A percentile compares a stretch with the other conserved stretches of the same genome.
Evolutionary conservation across 257 asterid genomes (phyloP).

Genomic region (Ocimum tenuiflorum): DNA sequence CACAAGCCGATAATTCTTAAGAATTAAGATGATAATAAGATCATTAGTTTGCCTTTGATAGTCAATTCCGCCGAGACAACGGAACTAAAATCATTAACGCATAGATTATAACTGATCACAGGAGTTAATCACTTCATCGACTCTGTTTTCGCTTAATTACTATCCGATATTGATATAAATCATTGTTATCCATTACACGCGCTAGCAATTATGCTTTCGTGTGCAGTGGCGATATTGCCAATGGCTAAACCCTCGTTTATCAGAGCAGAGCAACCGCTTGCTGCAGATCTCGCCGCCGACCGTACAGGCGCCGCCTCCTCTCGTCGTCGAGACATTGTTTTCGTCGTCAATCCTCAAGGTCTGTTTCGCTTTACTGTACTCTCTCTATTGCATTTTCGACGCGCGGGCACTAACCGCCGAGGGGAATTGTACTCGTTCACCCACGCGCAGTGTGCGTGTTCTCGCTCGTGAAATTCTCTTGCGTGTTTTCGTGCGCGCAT

Average conservation of each 20-base stretch:
- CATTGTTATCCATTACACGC: background rate
- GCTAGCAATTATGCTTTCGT: slow-evolving; percentile 35
- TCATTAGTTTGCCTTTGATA: background rate
- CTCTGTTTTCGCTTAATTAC: background rate
- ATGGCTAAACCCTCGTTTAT: slow-evolving; percentile 59
- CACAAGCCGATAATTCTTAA: slow-evolving; percentile 8
- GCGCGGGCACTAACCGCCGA: background rate
- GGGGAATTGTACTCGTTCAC: background rate
- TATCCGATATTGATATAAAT: background rate
- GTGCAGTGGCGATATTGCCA: slow-evolving; percentile 38
- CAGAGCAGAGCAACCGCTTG: slow-evolving; percentile 54
- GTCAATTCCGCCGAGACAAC: slow-evolving; percentile 2
- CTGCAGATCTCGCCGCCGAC: slow-evolving; percentile 60
- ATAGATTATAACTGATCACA: background rate
- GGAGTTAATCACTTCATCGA: background rate
- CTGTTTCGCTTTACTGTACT: background rate
- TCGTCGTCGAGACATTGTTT: slow-evolving; percentile 79
- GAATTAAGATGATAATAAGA: background rate
- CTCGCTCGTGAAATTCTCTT: no score
- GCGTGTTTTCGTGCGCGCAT: background rate
- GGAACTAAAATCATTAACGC: background rate
- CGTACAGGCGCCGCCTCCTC: slow-evolving; percentile 31
- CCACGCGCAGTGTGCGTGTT: no score
- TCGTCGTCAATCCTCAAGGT: slow-evolving; percentile 90
- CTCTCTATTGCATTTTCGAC: slow-evolving; percentile 1